Base-by-base conservation (phyloP, 2,329 filamentous ascomycete species). In the Calonectria henricotiae region DNA sequence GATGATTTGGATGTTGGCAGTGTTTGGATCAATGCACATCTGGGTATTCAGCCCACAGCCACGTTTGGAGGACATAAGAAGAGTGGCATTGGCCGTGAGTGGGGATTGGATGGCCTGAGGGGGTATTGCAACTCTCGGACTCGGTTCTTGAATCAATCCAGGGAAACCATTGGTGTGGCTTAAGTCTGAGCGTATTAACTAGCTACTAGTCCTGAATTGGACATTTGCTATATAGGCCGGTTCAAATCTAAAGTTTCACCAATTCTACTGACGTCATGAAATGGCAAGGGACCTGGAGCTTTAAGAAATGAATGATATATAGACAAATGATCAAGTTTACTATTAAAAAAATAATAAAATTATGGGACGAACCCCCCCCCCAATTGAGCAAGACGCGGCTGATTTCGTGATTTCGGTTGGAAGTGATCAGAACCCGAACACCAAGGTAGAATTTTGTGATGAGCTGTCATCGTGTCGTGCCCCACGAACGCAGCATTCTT, bases 21-120 rank as follows among this genome's bases (percentile, higher is more conserved):
- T 9, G 87, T 91, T 1, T 91, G 87, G 84, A 86, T 91, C 76
- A 91, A 91, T 77, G 39, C 62, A 0, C 67, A 68, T 12, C 20
- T 54, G 17, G 58, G 63, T 8, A 49, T 70, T 2, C 47, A 62
- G n/a, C 65, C 73, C 5, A 37, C 62, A 20, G 67, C 68, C 4
- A 64, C 73, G 0, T 73, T 74, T 54, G 71, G 73, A 1, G 73
- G 72, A 1, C 69, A 75, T 25, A 74, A 74, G 62, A 44, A 54
- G 55, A 71, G 71, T 30, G 74, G 74, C 5, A 55, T 75, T 11
- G 71, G 74, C 1, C 61, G 61, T 1, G 74, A 75, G 25, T 60
- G 65, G 30, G 73, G 74, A 2, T 13, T 71, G 25, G 49, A 67
- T 2, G 72, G 69, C 13, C 51, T 74, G 2, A 66, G 61, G 62